Conservation (phyloP, 2,329 filamentous ascomycete species). For the Sclerotinia trifoliorum region DNA sequence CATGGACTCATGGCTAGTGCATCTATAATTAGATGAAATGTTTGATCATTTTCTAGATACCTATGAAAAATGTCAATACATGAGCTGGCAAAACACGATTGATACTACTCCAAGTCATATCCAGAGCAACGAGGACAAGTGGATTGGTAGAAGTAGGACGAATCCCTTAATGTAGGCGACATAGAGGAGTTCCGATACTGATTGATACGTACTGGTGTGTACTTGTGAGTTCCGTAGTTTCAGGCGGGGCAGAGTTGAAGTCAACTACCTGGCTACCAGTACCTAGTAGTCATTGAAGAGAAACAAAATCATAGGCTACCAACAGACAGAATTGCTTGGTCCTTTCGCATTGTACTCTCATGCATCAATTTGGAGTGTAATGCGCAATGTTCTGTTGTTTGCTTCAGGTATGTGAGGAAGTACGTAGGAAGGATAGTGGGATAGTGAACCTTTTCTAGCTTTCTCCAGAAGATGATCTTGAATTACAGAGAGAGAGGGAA, state of each 20-base stretch:
- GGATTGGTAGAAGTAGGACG: neutral
- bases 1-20: neutral
- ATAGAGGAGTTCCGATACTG: neutral
- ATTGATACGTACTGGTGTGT: neutral
- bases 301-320: neutral
- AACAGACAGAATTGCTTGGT: conserved; percentile 1
- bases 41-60: neutral
- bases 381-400: neutral
- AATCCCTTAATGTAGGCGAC: neutral
- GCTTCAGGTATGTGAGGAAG: neutral
- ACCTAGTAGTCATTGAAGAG: neutral
- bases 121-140: neutral
- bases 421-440: neutral
- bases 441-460: neutral
- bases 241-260: neutral
- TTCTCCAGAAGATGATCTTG: neutral
- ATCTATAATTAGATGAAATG: conserved; percentile 18
- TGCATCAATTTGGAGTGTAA: conserved; percentile 13
- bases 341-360: conserved; percentile 8
- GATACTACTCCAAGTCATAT: neutral
- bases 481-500: neutral
- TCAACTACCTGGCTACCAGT: neutral
- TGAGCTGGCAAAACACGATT: conserved; percentile 10
- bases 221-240: neutral
- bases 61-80: conserved; percentile 4